A percentile compares a stretch with the other conserved stretches of the same genome.
Conservation (phyloP, 257 asterid genomes). For the Solanum chiquidenum region DNA sequence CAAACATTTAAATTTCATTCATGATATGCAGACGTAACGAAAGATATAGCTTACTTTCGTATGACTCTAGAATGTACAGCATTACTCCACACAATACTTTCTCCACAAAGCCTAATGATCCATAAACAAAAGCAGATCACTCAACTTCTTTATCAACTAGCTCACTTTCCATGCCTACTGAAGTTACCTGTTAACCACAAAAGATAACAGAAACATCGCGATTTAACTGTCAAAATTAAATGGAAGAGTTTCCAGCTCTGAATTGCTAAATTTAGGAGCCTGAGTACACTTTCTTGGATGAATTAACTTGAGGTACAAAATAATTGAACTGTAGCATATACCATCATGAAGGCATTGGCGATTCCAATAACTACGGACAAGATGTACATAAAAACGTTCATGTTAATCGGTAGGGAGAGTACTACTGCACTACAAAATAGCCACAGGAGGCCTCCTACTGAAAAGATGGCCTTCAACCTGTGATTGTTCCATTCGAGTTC, state of each 20-base stretch:
- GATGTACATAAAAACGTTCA: conserved; percentile 46
- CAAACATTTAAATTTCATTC: conserved; percentile 20
- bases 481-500: conserved; percentile 37
- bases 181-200: conserved; percentile 44
- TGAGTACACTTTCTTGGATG: background rate
- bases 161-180: conserved; percentile 81
- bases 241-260: background rate
- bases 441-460: conserved; percentile 77
- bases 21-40: conserved; percentile 12
- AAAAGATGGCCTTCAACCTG: conserved; percentile 43
- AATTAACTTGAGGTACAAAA: background rate
- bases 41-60: conserved; percentile 34
- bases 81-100: conserved; percentile 50
- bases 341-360: conserved; percentile 69
- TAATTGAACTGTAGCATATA: background rate
- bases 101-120: conserved; percentile 81
- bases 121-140: conserved; percentile 83
- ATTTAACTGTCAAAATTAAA: background rate
- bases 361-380: conserved; percentile 52
- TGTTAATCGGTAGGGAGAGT: conserved; percentile 51
- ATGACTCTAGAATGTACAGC: background rate
- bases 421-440: conserved; percentile 49
- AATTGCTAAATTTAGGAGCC: background rate
- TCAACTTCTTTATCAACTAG: conserved; percentile 67
- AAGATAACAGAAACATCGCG: background rate